Conservation (phyloP, 1,284 basidiomycete species). For the Xerocomus cyaneibrunnescens region DNA sequence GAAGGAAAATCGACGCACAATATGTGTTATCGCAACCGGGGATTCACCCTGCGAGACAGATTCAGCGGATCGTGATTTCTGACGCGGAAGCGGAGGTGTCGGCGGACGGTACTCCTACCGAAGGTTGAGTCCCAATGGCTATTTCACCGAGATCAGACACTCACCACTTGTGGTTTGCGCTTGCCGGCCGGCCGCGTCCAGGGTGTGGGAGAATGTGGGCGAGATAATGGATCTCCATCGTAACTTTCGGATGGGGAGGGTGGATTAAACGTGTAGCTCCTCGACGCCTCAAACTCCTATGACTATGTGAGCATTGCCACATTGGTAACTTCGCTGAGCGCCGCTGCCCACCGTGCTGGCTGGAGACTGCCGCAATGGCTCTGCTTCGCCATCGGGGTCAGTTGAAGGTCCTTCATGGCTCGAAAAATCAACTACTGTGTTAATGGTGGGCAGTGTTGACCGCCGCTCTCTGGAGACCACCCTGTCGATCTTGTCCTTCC, state of each 20-base stretch:
- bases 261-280: slow-evolving; percentile 34
- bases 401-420: slow-evolving; percentile 30
- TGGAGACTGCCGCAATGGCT: slow-evolving; percentile 38
- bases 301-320: slow-evolving; percentile 33
- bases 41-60: slow-evolving; percentile 30
- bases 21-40: slow-evolving; percentile 31
- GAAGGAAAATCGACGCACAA: slow-evolving; percentile 15
- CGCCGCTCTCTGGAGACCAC: slow-evolving; percentile 35
- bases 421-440: slow-evolving; percentile 38
- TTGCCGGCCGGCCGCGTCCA: slow-evolving; percentile 29
- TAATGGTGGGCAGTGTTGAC: slow-evolving; percentile 37
- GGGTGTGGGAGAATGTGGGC: slow-evolving; percentile 36
- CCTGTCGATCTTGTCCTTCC: slow-evolving; percentile 47
- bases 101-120: slow-evolving; percentile 53
- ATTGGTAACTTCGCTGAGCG: slow-evolving; percentile 30
- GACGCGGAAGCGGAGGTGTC: slow-evolving; percentile 52
- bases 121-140: slow-evolving; percentile 6
- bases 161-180: slow-evolving; percentile 39
- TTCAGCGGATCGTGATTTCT: slow-evolving; percentile 33
- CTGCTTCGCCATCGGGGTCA: slow-evolving; percentile 34
- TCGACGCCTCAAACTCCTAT: slow-evolving; percentile 36
- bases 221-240: slow-evolving; percentile 38
- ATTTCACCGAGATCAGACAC: slow-evolving; percentile 10
- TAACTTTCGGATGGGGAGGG: slow-evolving; percentile 39
- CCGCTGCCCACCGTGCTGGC: slow-evolving; percentile 36